Base-by-base conservation (phyloP, 1,284 basidiomycete species). In the Cronartium quercuum region DNA sequence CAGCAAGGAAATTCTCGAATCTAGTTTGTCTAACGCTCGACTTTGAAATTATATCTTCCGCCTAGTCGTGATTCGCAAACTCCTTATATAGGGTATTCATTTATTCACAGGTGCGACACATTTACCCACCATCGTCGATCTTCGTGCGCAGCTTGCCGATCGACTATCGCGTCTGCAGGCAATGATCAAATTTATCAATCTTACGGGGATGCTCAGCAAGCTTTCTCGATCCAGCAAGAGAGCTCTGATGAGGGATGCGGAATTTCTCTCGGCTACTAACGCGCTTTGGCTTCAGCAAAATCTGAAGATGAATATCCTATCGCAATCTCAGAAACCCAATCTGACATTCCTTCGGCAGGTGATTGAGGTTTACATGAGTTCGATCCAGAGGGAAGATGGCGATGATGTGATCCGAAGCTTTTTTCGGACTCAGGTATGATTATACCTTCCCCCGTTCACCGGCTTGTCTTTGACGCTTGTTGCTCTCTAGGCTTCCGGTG, bases 261-360 rank as follows among this genome's bases (percentile, higher is more conserved):
- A 98, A 83, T 91, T 92, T 78, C 84, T 97, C 13, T 89, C 89
- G 76, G 90, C 91, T 0, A 89, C 88, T 3, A 86, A 89, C 75
- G 89, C 91, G 51, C 84, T 98, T 21, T 98, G 95, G 95, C 81
- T 88, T 37, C 85, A 86, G 78, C 88, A 94, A 80, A 93, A 94
- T 79, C 86, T 89, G 35, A 75, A 83, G 0, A 81, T 84, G 80
- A 82, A 81, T 82, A 83, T 75, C 75, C 82, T 80, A 7, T 76
- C 76, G 29, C 69, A 78, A 41, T 24, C 76, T 9, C 24, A 67
- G 24, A 65, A 74, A 35, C 69, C 76, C 51, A 62, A 60, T 64
- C 63, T 66, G n/a, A 76, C 58, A 38, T 55, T 66, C 60, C 57
- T 66, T 9, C 67, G 81, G 24, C 81, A 83, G 58, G 81, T 84